phyloP scores from a whole-genome alignment of 768 basidiomycete genomes.

The Rhizopogon vesiculosus region DNA sequence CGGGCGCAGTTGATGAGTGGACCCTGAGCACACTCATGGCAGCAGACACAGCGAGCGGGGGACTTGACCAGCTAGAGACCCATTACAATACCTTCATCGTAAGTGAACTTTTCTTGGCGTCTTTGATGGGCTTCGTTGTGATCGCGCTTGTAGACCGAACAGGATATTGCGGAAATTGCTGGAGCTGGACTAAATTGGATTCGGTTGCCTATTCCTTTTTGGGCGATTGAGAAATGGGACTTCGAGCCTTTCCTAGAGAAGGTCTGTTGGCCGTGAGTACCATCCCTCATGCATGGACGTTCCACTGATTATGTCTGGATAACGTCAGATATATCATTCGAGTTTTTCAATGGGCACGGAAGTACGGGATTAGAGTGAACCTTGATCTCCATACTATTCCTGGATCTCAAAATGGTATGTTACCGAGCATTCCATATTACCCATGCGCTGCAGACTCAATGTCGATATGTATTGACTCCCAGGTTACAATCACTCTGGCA shows the following conservation, averaged over 20 bases:
- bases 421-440: neutral
- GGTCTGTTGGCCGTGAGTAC: constrained; percentile 66
- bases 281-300: neutral
- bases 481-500: constrained; percentile 62
- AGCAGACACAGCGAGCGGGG: constrained; percentile 57
- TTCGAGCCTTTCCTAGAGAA: constrained; percentile 74
- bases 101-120: constrained; percentile 22
- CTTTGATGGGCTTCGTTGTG: neutral
- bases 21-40: constrained; percentile 64
- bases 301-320: neutral
- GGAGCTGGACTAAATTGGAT: constrained; percentile 85
- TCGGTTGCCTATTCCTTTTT: constrained; percentile 76
- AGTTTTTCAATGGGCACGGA: constrained; percentile 77
- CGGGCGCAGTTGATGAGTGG: constrained; percentile 57
- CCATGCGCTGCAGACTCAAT: neutral
- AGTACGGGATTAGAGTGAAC: constrained; percentile 84
- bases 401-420: constrained; percentile 69
- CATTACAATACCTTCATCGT: constrained; percentile 86
- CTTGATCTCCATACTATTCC: constrained; percentile 79
- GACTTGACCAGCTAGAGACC: constrained; percentile 59
- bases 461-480: constrained; percentile 1
- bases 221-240: constrained; percentile 75
- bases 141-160: constrained; percentile 57
- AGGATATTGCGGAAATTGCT: constrained; percentile 87
- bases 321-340: constrained; percentile 61